Evolutionary conservation across 2,329 filamentous ascomycete species (phyloP), one percentile per base, ranked within the genome.

Genomic region (Curvularia verruculosa): DNA sequence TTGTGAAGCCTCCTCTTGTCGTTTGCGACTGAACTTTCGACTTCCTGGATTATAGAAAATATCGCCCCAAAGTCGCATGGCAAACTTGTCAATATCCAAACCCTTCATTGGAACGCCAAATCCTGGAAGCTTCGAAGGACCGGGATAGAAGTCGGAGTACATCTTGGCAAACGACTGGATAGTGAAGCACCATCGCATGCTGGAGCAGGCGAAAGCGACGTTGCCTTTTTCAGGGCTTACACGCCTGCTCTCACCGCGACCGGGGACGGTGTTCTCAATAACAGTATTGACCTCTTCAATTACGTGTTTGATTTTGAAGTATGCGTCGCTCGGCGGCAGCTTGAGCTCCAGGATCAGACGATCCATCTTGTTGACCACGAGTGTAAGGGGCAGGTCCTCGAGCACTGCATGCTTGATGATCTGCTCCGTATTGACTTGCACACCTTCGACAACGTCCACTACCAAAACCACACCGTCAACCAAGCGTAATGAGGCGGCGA

Each of bases 231-330:
- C 95, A 0, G 95, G 95, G 66, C 94, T 98, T 61, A 99, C 78
- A 63, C 95, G 87, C 77, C 86, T 87, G 59, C 85, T 87, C 70
- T 91, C 91, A 26, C 93, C 92, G 67, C 87, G 86, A 1, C 91
- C 89, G 3, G 95, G 94, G 26, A 92, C 83, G 3, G 90, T 89
- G 73, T 90, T 92, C 73, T 96, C 91, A 69, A 99, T 98, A 66
- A 95, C 82, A 1, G 92, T 96, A 78, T 99, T 99, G 77, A 99
- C 93, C 77, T 98, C 92, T 77, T 99, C 95, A 51, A 99, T 87
- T n/a, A 97, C 92, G 75, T 98, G 93, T 79, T 97, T 98, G 52
- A 99, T 83, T 82, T 99, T 99, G 83, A 97, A 98, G 80, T 99
- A 99, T 12, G 95, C 95, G 74, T 99, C 95, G 64, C 88, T 91